Conservation (phyloP, 164 flowering plant genomes). For the Platanus orientalis region DNA sequence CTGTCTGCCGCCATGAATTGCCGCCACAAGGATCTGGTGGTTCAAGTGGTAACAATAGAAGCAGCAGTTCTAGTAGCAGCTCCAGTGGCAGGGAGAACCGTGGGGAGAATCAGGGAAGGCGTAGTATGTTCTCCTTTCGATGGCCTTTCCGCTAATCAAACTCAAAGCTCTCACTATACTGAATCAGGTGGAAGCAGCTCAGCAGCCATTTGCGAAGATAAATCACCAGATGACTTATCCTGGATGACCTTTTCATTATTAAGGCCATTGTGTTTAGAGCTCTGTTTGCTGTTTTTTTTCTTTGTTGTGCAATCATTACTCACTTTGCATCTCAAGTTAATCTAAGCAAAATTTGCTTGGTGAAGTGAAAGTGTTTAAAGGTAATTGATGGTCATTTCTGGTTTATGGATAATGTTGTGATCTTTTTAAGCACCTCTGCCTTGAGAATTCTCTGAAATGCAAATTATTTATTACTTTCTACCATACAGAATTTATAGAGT, state of each 20-base stretch:
- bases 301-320: neutral
- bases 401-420: neutral
- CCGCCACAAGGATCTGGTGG: slow-evolving; percentile 34
- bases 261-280: slow-evolving; percentile 3
- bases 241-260: slow-evolving; percentile 58
- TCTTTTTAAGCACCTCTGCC: too few species aligned
- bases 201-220: slow-evolving; percentile 30
- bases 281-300: slow-evolving; percentile 5
- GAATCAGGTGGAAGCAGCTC: slow-evolving; percentile 45
- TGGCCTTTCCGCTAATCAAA: slow-evolving; percentile 76
- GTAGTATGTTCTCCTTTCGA: slow-evolving; percentile 56
- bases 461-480: too few species aligned
- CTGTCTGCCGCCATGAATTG: slow-evolving; percentile 29
- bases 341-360: neutral
- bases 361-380: slow-evolving; percentile 6
- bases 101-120: slow-evolving; percentile 40
- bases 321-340: neutral
- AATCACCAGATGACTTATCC: slow-evolving; percentile 38
- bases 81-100: slow-evolving; percentile 23
- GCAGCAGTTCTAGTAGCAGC: slow-evolving; percentile 22
- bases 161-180: slow-evolving; percentile 34
- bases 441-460: too few species aligned
- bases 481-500: too few species aligned
- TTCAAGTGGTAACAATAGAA: slow-evolving; percentile 29
- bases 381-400: slow-evolving; percentile 1